Conservation (phyloP, 371 early-diverging fungal genomes). For the Nosema muscidifuracis region DNA sequence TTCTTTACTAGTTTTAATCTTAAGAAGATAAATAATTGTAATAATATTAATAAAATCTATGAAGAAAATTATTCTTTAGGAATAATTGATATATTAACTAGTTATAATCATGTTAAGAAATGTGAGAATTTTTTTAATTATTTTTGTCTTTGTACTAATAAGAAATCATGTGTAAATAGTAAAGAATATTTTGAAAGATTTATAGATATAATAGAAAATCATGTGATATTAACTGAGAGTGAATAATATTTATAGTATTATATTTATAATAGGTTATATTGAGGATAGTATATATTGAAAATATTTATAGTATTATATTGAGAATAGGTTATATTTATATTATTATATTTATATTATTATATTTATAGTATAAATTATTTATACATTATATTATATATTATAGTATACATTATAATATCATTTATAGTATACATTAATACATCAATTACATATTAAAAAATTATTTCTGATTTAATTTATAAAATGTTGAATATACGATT, state of each 20-base stretch:
- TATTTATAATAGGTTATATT: too few relatives aligned
- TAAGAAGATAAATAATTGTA: not conserved
- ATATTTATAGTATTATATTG: too few relatives aligned
- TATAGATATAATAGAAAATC: conserved; percentile 20
- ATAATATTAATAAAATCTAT: not conserved
- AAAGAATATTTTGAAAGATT: conserved; percentile 46
- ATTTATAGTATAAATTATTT: too few relatives aligned
- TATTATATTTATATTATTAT: too few relatives aligned
- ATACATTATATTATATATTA: too few relatives aligned
- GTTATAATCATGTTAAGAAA: conserved; percentile 31
- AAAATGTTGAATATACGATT: conserved; percentile 51
- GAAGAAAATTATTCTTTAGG: conserved; percentile 25
- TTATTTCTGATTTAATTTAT: conserved; percentile 7
- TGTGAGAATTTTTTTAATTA: conserved; percentile 36
- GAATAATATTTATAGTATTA: too few relatives aligned
- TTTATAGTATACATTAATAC: too few relatives aligned
- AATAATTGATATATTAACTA: conserved; percentile 56
- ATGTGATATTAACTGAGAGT: not conserved
- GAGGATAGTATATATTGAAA: too few relatives aligned
- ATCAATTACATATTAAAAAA: too few relatives aligned
- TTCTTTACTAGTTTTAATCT: not conserved
- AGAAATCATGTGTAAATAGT: conserved; percentile 43
- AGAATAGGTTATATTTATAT: too few relatives aligned
- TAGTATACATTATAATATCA: too few relatives aligned
- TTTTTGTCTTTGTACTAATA: conserved; percentile 31